Evolutionary conservation across 2,329 filamentous ascomycete species (phyloP).

Genomic region (Aphanocladium album): DNA sequence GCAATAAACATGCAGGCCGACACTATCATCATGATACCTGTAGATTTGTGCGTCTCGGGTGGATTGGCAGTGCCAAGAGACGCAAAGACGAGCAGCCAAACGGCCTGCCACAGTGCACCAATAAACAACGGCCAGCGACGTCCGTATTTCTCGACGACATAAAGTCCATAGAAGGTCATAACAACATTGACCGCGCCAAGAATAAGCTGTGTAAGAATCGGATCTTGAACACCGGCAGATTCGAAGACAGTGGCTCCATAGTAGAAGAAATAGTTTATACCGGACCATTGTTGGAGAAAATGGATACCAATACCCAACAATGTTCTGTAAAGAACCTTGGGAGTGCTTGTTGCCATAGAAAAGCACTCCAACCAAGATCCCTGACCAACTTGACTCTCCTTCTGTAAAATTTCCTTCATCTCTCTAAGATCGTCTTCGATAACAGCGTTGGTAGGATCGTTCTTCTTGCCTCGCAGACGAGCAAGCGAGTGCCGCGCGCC

Average conservation of each 20-base stretch:
- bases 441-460: slow-evolving; percentile 38
- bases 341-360: slow-evolving; percentile 43
- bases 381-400: slow-evolving; percentile 39
- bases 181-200: slow-evolving; percentile 63
- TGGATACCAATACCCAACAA: slow-evolving; percentile 59
- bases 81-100: slow-evolving; percentile 61
- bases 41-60: slow-evolving; percentile 37
- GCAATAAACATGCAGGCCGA: slow-evolving; percentile 71
- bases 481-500: slow-evolving; percentile 46
- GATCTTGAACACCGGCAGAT: slow-evolving; percentile 60
- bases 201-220: slow-evolving; percentile 64
- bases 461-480: slow-evolving; percentile 46
- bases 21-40: slow-evolving; percentile 65
- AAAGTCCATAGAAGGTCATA: slow-evolving; percentile 62
- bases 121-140: slow-evolving; percentile 63
- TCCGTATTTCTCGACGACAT: slow-evolving; percentile 62
- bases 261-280: slow-evolving; percentile 57
- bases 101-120: slow-evolving; percentile 63
- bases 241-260: slow-evolving; percentile 65
- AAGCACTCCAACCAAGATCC: slow-evolving; percentile 58
- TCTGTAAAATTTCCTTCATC: slow-evolving; percentile 43
- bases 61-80: slow-evolving; percentile 45
- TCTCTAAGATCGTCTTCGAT: slow-evolving; percentile 50
- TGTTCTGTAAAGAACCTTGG: slow-evolving; percentile 60
- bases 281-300: slow-evolving; percentile 64